Percentiles rank a stretch among this genome's conserved stretches.
phyloP scores from a whole-genome alignment of 345 rosid species.

The Ceriops tagal region DNA sequence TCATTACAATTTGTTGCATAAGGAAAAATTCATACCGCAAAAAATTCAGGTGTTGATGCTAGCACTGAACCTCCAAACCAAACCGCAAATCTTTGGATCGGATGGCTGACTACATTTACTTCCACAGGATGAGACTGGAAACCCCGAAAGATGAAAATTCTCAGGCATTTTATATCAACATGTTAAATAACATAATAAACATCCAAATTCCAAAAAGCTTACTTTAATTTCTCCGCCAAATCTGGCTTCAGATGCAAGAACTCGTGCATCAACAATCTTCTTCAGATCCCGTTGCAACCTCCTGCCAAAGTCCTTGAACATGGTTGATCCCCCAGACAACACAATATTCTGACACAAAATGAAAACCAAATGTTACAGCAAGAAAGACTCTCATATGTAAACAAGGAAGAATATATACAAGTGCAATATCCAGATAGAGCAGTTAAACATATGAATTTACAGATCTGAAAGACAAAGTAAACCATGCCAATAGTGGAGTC shows the following conservation, averaged over 20 bases:
- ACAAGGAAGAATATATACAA: not conserved
- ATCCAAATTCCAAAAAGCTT: constrained; percentile 16
- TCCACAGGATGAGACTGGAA: constrained; percentile 83
- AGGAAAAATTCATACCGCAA: constrained; percentile 46
- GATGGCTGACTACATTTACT: constrained; percentile 93
- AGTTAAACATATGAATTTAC: not conserved
- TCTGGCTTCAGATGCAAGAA: constrained; percentile 75
- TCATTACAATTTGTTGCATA: not conserved
- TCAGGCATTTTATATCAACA: constrained; percentile 2
- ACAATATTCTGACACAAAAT: constrained; percentile 71
- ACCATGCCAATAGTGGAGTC: not conserved
- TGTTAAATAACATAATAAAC: not conserved
- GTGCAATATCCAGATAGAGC: not conserved
- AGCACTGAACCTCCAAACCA: constrained; percentile 99
- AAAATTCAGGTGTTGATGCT: constrained; percentile 97
- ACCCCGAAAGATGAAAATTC: not conserved
- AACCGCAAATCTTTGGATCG: constrained; percentile 93
- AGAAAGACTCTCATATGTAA: not conserved
- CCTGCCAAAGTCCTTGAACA: constrained; percentile 98
- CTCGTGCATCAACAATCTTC: constrained; percentile 92
- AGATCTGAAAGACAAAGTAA: not conserved
- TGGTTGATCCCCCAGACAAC: constrained; percentile 94
- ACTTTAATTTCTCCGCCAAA: constrained; percentile 73
- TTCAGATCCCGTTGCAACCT: constrained; percentile 95
- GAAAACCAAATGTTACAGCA: constrained; percentile 8